These are phyloP conservation scores for Phytophthora macrochlamydospora DNA, from an alignment of 352 stramenopile species.

Conservation along the genomic window DNA sequence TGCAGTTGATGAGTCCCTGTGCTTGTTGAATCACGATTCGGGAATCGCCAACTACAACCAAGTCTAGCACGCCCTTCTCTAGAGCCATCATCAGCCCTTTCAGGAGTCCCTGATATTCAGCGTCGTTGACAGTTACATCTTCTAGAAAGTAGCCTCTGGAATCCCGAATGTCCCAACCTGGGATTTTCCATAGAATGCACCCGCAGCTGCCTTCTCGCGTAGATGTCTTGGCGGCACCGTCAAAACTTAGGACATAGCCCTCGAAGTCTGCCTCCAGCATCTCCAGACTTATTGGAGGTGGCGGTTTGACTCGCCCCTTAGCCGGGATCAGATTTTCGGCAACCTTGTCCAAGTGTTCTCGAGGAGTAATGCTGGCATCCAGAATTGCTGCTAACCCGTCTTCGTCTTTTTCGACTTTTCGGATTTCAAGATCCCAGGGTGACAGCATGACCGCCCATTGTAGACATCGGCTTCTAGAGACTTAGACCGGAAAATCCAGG, in stretches of 20 bases:
- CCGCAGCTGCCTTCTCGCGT: not conserved
- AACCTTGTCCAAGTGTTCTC: not conserved
- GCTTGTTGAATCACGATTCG: slow-evolving; percentile 1
- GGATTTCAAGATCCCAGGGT: not conserved
- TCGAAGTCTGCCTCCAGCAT: not conserved
- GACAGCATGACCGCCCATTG: not conserved
- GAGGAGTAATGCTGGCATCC: not conserved
- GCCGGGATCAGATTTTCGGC: not conserved
- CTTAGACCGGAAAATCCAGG: not conserved
- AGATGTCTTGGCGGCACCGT: not conserved
- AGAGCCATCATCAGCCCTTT: not conserved
- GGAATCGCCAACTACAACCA: slow-evolving; percentile 1
- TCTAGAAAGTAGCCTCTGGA: not conserved
- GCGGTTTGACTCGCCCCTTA: not conserved
- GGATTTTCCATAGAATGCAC: not conserved
- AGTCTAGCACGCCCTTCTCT: not conserved
- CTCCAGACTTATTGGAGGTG: not conserved
- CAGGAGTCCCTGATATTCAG: not conserved
- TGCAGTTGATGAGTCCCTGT: not conserved
- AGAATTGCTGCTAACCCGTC: not conserved
- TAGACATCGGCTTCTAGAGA: not conserved
- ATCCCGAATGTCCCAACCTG: not conserved
- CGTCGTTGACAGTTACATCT: not conserved
- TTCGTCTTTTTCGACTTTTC: not conserved
- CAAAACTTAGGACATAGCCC: not conserved